Conservation (phyloP, 306 rosid genomes). For the Trifolium fragiferum region DNA sequence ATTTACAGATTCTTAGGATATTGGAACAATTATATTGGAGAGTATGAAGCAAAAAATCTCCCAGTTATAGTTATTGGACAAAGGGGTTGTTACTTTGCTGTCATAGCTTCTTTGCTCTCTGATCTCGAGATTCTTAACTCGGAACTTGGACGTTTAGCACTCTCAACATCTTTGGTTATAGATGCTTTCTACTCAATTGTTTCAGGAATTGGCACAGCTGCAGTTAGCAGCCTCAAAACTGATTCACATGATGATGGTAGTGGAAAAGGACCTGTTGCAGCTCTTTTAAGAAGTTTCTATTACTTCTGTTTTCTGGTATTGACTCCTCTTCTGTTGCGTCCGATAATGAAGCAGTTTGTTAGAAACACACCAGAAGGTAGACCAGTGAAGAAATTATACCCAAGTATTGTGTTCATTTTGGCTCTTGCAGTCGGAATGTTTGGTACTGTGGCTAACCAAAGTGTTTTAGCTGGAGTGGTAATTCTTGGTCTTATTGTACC, state of each 20-base stretch:
- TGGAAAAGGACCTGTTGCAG: neutral
- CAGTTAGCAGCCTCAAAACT: neutral
- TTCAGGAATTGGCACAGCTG: neutral
- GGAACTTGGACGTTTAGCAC: constrained; percentile 47
- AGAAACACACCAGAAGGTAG: constrained; percentile 55
- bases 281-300: neutral
- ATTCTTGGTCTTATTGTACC: constrained; percentile 61
- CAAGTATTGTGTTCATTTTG: constrained; percentile 9
- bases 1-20: rapidly evolving
- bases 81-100: constrained; percentile 43
- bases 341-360: constrained; percentile 47
- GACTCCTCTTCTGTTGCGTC: constrained; percentile 17
- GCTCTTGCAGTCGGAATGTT: constrained; percentile 20
- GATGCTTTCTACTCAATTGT: neutral
- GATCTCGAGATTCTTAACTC: constrained; percentile 51
- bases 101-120: constrained; percentile 40
- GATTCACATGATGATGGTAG: neutral
- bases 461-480: constrained; percentile 43
- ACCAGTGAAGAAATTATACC: constrained; percentile 36
- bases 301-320: neutral
- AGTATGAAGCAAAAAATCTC: neutral
- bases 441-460: constrained; percentile 3
- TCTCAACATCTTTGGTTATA: constrained; percentile 44
- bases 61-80: constrained; percentile 35
- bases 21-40: neutral